Percentiles rank a stretch among this genome's conserved stretches.
phyloP scores from a whole-genome alignment of 75 land plant genomes.

The Cupressus sempervirens region DNA sequence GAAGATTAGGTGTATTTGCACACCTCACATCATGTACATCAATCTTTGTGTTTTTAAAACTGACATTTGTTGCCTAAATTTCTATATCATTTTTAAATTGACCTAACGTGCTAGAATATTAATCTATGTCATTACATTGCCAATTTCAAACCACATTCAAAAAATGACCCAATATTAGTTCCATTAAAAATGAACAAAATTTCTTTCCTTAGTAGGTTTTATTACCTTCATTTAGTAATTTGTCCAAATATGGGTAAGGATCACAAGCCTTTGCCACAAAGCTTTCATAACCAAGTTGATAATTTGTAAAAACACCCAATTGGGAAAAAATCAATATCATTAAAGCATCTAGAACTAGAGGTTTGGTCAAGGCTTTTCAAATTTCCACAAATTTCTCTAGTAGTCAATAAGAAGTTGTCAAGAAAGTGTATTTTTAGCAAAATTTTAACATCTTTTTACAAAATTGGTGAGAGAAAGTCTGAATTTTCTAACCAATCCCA shows the following conservation, averaged over 20 bases:
- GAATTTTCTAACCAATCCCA: slow-evolving; percentile 35
- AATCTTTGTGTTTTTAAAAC: slow-evolving; percentile 26
- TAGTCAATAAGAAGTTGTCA: slow-evolving; percentile 25
- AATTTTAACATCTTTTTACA: slow-evolving; percentile 40
- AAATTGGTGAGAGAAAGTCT: slow-evolving; percentile 9
- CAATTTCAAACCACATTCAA: slow-evolving; percentile 47
- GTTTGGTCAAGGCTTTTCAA: slow-evolving; percentile 37
- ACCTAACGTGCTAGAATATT: slow-evolving; percentile 49
- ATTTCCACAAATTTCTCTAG: slow-evolving; percentile 37
- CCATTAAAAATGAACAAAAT: slow-evolving; percentile 35
- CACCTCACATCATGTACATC: slow-evolving; percentile 47
- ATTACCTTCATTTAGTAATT: not conserved
- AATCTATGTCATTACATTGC: slow-evolving; percentile 33
- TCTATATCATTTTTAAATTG: slow-evolving; percentile 31
- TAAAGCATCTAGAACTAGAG: slow-evolving; percentile 32
- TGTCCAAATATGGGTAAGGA: slow-evolving; percentile 31
- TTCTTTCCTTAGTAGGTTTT: slow-evolving; percentile 37
- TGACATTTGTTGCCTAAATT: slow-evolving; percentile 27
- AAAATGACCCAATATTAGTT: slow-evolving; percentile 12
- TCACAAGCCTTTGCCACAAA: slow-evolving; percentile 41
- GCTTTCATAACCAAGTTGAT: slow-evolving; percentile 30
- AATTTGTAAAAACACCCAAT: slow-evolving; percentile 28
- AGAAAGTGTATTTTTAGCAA: slow-evolving; percentile 46
- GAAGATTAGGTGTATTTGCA: slow-evolving; percentile 5
- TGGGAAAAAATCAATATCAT: slow-evolving; percentile 40